Evolutionary conservation across 1,284 basidiomycete species (phyloP).

Genomic region (Boletellus sp.): DNA sequence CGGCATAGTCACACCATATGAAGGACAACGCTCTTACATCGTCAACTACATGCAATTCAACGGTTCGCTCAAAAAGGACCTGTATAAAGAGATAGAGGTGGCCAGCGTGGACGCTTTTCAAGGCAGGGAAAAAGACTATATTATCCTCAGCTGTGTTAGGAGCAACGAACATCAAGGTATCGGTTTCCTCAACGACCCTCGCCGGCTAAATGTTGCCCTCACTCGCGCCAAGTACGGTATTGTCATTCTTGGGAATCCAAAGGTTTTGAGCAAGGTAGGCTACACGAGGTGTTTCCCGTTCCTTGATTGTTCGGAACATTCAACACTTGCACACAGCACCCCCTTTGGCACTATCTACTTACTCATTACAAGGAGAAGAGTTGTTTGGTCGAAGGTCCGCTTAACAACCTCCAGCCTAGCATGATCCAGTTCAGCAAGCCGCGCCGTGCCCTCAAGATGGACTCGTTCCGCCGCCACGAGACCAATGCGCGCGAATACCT

Average conservation of each 20-base stretch:
- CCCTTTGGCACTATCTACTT: conserved; percentile 96
- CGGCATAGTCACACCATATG: conserved; percentile 98
- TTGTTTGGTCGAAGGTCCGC: conserved; percentile 92
- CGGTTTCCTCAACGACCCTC: conserved; percentile 97
- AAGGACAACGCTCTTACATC: conserved; percentile 98
- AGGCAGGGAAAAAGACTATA: conserved; percentile 99
- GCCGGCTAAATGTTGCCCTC: conserved; percentile 94
- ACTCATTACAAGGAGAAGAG: conserved; percentile 98
- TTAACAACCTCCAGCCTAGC: conserved; percentile 93
- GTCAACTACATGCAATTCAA: conserved; percentile 99
- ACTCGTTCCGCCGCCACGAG: conserved; percentile 88
- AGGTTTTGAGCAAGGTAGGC: conserved; percentile 94
- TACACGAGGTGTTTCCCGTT: conserved; percentile 4
- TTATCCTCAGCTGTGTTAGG: conserved; percentile 97
- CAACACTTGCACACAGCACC: conserved; percentile 72
- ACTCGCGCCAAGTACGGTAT: conserved; percentile 98
- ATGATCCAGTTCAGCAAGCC: conserved; percentile 99
- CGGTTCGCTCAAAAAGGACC: conserved; percentile 95
- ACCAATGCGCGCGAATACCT: conserved; percentile 76
- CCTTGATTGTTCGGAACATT: conserved; percentile 15
- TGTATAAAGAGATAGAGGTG: conserved; percentile 99
- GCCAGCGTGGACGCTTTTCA: conserved; percentile 99
- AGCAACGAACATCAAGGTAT: conserved; percentile 99
- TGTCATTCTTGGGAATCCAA: conserved; percentile 97
- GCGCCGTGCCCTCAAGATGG: conserved; percentile 81